Evolutionary conservation across 2,329 filamentous ascomycete species (phyloP).

Genomic region (Talaromyces sp.): DNA sequence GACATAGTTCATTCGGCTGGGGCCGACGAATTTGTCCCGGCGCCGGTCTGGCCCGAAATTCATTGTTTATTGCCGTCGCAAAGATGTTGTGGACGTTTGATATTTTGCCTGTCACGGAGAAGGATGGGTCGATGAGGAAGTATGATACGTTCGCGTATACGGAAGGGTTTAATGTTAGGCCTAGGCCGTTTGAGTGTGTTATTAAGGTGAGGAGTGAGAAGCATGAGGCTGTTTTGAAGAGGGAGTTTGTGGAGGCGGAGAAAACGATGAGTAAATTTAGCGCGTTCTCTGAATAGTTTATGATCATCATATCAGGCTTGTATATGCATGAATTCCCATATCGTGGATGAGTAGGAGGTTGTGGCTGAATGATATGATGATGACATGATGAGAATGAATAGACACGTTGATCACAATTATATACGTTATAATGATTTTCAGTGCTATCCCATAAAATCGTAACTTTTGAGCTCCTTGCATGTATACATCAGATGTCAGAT

Average conservation of each 20-base stretch:
- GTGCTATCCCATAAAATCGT: background rate
- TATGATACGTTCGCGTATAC: conserved; percentile 27
- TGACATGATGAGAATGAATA: background rate
- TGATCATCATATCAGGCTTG: background rate
- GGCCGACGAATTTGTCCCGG: conserved; percentile 52
- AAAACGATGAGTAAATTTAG: conserved; percentile 10
- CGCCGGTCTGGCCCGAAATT: conserved; percentile 54
- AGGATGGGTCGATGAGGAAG: conserved; percentile 22
- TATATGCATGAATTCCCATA: background rate
- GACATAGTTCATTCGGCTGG: conserved; percentile 54
- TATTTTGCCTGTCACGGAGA: conserved; percentile 24
- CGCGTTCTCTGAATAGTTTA: conserved; percentile 6
- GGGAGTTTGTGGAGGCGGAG: conserved; percentile 17
- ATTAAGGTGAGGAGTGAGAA: conserved; percentile 21
- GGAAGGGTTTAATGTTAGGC: conserved; percentile 25
- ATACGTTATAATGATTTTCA: background rate
- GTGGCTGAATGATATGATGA: background rate
- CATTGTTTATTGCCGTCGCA: conserved; percentile 39
- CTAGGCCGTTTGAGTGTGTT: conserved; percentile 23
- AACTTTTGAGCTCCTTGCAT: background rate
- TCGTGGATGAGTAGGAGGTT: no score
- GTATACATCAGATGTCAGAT: background rate
- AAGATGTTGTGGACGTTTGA: conserved; percentile 25
- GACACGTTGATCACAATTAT: background rate
- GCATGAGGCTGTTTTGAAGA: conserved; percentile 17